Conservation (phyloP, 1,284 basidiomycete species). For the Ganoderma boninense region DNA sequence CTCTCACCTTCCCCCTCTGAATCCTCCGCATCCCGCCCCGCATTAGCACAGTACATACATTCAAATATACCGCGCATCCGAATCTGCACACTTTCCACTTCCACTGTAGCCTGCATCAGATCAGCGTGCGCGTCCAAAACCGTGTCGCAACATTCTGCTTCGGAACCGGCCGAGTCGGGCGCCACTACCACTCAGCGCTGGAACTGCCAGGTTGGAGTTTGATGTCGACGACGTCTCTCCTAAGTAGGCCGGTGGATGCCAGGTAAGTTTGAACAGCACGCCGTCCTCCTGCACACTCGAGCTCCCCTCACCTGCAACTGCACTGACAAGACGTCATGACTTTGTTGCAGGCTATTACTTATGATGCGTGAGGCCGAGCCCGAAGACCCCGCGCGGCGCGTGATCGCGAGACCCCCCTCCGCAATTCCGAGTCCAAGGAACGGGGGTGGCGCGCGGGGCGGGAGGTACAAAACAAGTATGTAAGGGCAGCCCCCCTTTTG, state of each 20-base stretch:
- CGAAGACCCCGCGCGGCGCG: background rate
- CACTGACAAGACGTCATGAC: background rate
- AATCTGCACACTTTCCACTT: background rate
- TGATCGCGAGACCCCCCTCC: background rate
- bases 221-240: background rate
- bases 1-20: too few species aligned
- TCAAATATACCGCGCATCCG: constrained; percentile 14
- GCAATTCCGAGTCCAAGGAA: background rate
- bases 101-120: background rate
- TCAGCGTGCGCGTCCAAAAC: background rate
- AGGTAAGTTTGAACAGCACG: background rate
- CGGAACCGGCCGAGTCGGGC: too few species aligned
- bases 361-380: background rate
- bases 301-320: background rate
- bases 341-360: background rate
- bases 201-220: background rate
- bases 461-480: too few species aligned
- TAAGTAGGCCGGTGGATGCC: background rate
- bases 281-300: background rate
- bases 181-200: too few species aligned
- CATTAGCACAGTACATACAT: constrained; percentile 6
- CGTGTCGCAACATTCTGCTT: too few species aligned
- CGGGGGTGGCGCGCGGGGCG: too few species aligned
- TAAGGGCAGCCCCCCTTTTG: too few species aligned
- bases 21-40: constrained; percentile 2